Base-by-base conservation (phyloP, 768 basidiomycete genomes). In the Kwoniella pini region DNA sequence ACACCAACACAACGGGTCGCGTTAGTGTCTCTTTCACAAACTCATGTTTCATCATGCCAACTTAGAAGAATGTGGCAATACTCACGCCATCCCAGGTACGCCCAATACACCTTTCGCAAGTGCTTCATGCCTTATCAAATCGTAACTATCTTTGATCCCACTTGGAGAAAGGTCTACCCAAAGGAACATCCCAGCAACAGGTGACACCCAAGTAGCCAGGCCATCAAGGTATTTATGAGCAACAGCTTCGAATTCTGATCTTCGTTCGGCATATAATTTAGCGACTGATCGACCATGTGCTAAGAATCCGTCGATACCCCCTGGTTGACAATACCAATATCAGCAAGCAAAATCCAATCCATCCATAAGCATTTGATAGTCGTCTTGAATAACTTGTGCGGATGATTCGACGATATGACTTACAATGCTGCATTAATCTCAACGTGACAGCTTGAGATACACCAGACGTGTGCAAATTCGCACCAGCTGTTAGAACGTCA, bases 81-180 rank as follows among this genome's bases (percentile, higher is more conserved):
- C 75, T 67, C 60, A 76, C 74, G 72, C 64, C 46, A 68, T 69
- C 15, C 93, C 93, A 0, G 93, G 93, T 11, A 96, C 83, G 17
- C 89, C 91, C n/a, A 96, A 84, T 7, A 96, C 89, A 19, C 91
- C 92, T 22, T 84, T 84, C 65, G 86, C 85, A 56, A 89, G 83
- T 10, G 91, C 91, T 54, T 85, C 86, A 6, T 84, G 87, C 56
- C 83, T 82, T 68, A 95, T 90, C 50, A 94, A 68, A 13, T 81
- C 80, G 69, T 84, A 85, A 4, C 90, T 90, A 75, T 96, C 90
- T 24, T 82, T 85, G 62, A 83, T 71, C n/a, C 50, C 72, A 51
- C 62, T 28, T 82, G 58, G 69, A 71, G 44, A 64, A 21, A 69
- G 56, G 55, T 70, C 75, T 44, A 72, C 81, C 85, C 90, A 94